phyloP scores from a whole-genome alignment of 305 asterid genomes.

The Ilex paraguariensis region DNA sequence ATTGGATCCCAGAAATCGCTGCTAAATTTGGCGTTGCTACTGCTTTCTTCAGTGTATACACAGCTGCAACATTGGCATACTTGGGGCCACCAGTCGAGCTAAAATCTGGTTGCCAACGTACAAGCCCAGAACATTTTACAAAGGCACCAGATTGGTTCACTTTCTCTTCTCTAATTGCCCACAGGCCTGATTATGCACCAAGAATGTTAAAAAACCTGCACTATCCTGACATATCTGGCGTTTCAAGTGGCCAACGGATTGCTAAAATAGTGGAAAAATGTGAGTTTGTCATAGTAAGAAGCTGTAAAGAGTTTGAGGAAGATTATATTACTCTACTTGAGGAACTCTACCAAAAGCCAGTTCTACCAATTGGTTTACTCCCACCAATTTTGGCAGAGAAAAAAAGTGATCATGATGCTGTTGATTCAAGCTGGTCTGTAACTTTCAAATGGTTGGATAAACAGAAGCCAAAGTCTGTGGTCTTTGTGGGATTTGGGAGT shows the following conservation, averaged over 20 bases:
- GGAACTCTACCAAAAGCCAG: conserved; percentile 27
- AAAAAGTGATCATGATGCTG: not conserved
- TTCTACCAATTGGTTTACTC: conserved; percentile 33
- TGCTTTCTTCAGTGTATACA: conserved; percentile 28
- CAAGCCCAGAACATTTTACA: conserved; percentile 17
- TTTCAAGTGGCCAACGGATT: conserved; percentile 25
- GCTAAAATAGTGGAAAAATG: conserved; percentile 22
- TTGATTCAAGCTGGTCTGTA: conserved; percentile 10
- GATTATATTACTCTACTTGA: conserved; percentile 20
- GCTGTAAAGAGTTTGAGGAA: conserved; percentile 33
- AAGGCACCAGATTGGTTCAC: conserved; percentile 31
- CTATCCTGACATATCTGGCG: conserved; percentile 26
- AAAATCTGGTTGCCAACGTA: conserved; percentile 14
- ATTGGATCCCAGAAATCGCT: conserved; percentile 22
- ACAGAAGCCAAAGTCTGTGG: conserved; percentile 25
- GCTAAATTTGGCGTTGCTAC: conserved; percentile 21
- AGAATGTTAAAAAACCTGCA: conserved; percentile 11
- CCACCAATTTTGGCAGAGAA: conserved; percentile 15
- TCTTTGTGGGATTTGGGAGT: conserved; percentile 44
- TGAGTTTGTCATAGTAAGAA: conserved; percentile 25
- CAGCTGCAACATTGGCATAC: conserved; percentile 34
- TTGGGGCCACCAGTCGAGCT: conserved; percentile 28
- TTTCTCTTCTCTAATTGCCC: conserved; percentile 29
- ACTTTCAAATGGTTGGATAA: conserved; percentile 28
- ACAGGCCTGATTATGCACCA: conserved; percentile 26